Evolutionary conservation across 2,329 filamentous ascomycete species (phyloP).

Genomic region (Neocatenulostroma microsporum): DNA sequence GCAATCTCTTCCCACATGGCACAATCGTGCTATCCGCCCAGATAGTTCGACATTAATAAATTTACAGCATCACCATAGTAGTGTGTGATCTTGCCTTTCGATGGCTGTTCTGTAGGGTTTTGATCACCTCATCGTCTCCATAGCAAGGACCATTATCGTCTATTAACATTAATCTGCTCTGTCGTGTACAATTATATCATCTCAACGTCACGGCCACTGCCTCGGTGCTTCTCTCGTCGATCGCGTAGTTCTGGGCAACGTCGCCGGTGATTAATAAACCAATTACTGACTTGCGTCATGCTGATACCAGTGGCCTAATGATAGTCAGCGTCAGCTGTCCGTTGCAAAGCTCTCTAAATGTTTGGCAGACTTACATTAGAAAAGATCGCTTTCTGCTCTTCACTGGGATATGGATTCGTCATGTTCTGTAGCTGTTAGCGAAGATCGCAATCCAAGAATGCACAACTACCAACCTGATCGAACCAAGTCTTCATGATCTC

Average conservation of each 20-base stretch:
- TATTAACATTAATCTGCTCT: too few species aligned
- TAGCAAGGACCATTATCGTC: too few species aligned
- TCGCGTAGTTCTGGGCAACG: conserved; percentile 32
- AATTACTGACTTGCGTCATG: conserved; percentile 35
- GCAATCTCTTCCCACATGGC: too few species aligned
- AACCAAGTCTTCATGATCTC: conserved; percentile 36
- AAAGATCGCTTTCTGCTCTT: conserved; percentile 31
- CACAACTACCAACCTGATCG: conserved; percentile 22
- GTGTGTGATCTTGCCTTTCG: too few species aligned
- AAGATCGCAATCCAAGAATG: not conserved
- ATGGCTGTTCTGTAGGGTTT: too few species aligned
- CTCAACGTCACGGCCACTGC: conserved; percentile 8
- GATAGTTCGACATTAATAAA: too few species aligned
- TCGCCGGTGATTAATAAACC: conserved; percentile 34
- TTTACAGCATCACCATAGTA: too few species aligned
- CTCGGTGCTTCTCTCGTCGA: conserved; percentile 25
- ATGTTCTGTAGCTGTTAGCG: conserved; percentile 24
- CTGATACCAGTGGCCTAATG: conserved; percentile 29
- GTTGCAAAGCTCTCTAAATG: too few species aligned
- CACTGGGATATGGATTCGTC: conserved; percentile 31
- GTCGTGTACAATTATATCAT: too few species aligned
- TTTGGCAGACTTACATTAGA: conserved; percentile 21
- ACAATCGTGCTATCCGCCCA: too few species aligned
- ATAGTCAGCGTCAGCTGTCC: not conserved
- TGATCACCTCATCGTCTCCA: too few species aligned